Base-by-base conservation (phyloP, 2,329 filamentous ascomycete species). In the Talaromyces funiculosus region DNA sequence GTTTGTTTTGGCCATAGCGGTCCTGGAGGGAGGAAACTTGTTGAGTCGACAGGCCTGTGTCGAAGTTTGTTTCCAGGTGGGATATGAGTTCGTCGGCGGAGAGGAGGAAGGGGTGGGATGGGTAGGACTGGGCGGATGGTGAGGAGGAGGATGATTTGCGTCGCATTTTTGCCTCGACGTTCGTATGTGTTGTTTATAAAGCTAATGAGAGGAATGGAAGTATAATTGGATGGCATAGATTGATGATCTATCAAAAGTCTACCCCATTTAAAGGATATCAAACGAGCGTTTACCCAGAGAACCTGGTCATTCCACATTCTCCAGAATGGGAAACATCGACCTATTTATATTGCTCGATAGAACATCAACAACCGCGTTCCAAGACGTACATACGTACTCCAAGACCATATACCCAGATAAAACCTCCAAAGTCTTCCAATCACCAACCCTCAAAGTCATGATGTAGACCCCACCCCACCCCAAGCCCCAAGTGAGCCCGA, bases 1-100 rank as follows among this genome's bases (percentile, higher is more conserved):
- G 72, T 53, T 81, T 78, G 64, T 84, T 84, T 9, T 72, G 67
- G 35, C 81, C 81, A 74, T 79, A 80, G 59, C 78, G 72, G n/a
- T 74, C 69, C 26, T 79, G 72, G 31, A 79, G 72, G 45, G 75
- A 68, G 61, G 74, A 72, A 18, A 78, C 79, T 61, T 80, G 77
- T 35, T 67, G 67, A 37, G 72, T 68, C 20, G 61, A 64, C 33
- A 84, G 72, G 55, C 82, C 82, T 64, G 80, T 78, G 38, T 81
- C 79, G 57, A 75, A 62, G 62, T 80, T 75, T 51, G 80, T 80
- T 35, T 75, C 67, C 42, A 81, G 73, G 62, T 82, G 72, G 45
- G 76, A 69, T 24, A 76, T 68, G 20, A 81, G 73, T 22, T 76
- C 66, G 51, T 75, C 68, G 67, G 66, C 45, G 14, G 70, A 66